Evolutionary conservation across 2,329 filamentous ascomycete genomes (phyloP).

Genomic region (Penicillium olsonii): DNA sequence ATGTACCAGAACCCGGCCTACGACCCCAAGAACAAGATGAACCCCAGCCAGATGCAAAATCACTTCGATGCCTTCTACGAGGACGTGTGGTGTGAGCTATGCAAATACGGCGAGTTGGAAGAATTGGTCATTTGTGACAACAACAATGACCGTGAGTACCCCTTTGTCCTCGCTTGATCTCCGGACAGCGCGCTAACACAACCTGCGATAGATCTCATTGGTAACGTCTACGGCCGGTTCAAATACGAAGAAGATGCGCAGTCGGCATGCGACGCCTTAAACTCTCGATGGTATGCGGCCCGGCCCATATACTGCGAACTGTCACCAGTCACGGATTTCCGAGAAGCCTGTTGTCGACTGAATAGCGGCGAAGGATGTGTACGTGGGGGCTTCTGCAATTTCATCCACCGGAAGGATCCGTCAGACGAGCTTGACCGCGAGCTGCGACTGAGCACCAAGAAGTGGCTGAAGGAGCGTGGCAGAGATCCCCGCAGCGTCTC

Average conservation of each 20-base stretch:
- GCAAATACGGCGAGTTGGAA: conserved; percentile 96
- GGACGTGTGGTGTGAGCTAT: conserved; percentile 99
- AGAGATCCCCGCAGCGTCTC: conserved; percentile 79
- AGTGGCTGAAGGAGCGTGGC: conserved; percentile 86
- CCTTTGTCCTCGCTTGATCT: not conserved
- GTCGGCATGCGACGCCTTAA: conserved; percentile 88
- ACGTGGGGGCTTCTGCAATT: conserved; percentile 96
- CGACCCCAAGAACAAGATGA: conserved; percentile 97
- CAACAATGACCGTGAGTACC: conserved; percentile 85
- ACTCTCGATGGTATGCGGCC: conserved; percentile 94
- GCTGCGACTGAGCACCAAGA: conserved; percentile 85
- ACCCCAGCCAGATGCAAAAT: conserved; percentile 91
- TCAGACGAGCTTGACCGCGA: conserved; percentile 85
- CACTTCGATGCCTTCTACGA: conserved; percentile 99
- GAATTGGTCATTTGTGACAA: conserved; percentile 99
- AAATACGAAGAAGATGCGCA: conserved; percentile 99
- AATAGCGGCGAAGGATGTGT: conserved; percentile 96
- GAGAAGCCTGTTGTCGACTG: conserved; percentile 93
- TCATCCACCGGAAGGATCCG: conserved; percentile 97
- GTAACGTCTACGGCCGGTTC: conserved; percentile 99
- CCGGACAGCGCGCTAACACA: conserved; percentile 15
- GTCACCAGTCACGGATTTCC: conserved; percentile 94
- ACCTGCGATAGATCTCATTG: conserved; percentile 72
- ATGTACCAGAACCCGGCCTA: conserved; percentile 99
- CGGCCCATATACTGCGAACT: conserved; percentile 98